phyloP scores from a whole-genome alignment of 306 rosid genomes.

The Cicer cuneatum region DNA sequence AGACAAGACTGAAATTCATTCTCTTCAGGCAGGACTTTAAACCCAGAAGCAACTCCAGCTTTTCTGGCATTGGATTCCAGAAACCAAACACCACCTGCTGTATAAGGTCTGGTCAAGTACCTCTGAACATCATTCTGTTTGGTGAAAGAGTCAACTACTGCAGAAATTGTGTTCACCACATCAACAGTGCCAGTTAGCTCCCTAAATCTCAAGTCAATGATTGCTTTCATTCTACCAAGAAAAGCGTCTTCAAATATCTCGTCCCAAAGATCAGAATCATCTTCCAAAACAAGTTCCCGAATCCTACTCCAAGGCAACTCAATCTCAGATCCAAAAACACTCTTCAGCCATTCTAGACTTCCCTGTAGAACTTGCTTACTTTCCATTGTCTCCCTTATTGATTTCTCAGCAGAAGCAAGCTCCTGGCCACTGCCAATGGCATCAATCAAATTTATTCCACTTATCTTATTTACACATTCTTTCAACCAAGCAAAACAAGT shows the following conservation, averaged over 20 bases:
- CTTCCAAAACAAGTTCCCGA: constrained; percentile 91
- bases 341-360: constrained; percentile 94
- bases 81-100: constrained; percentile 93
- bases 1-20: constrained; percentile 69
- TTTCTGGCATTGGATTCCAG: constrained; percentile 67
- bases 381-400: constrained; percentile 89
- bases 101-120: constrained; percentile 60
- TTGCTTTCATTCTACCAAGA: constrained; percentile 76
- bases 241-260: constrained; percentile 85
- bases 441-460: constrained; percentile 74
- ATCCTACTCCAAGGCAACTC: constrained; percentile 98
- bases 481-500: constrained; percentile 78
- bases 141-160: constrained; percentile 48
- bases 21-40: constrained; percentile 66
- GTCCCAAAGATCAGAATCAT: constrained; percentile 93
- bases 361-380: constrained; percentile 88
- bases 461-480: constrained; percentile 75
- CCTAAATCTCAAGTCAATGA: constrained; percentile 65
- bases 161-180: constrained; percentile 55
- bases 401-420: constrained; percentile 86
- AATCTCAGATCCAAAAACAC: constrained; percentile 90
- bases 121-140: constrained; percentile 57
- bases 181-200: constrained; percentile 62
- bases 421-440: constrained; percentile 75
- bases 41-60: constrained; percentile 56